A percentile compares a stretch with the other conserved stretches of the same genome.
Conservation (phyloP, 768 basidiomycete species). For the Phylloporus rhodoxanthus region DNA sequence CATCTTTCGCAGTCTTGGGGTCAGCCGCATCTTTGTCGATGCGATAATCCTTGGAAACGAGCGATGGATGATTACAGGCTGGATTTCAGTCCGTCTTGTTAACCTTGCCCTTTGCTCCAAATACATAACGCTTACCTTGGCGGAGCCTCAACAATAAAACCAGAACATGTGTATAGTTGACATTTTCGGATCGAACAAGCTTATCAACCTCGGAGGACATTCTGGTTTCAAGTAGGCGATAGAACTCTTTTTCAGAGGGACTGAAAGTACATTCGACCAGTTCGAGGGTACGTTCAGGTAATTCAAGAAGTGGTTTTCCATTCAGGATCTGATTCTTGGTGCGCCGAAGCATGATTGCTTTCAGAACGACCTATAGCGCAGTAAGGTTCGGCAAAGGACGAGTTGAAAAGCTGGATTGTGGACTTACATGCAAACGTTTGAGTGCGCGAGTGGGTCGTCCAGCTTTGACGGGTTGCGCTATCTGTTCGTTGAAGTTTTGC, state of each 20-base stretch:
- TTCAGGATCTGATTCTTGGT: constrained; percentile 67
- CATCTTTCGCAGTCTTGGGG: constrained; percentile 48
- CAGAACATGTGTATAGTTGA: constrained; percentile 66
- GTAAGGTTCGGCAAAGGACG: not conserved
- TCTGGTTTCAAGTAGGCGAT: constrained; percentile 61
- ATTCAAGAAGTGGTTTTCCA: constrained; percentile 75
- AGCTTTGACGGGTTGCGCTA: constrained; percentile 72
- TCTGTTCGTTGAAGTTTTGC: constrained; percentile 71
- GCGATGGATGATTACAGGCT: constrained; percentile 89
- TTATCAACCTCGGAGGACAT: constrained; percentile 65
- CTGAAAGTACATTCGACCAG: constrained; percentile 77
- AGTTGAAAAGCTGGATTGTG: not conserved
- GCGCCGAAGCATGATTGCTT: constrained; percentile 84
- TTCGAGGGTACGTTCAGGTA: constrained; percentile 69
- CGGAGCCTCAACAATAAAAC: constrained; percentile 74
- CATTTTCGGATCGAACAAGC: constrained; percentile 47
- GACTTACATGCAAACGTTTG: constrained; percentile 71
- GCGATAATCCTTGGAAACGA: constrained; percentile 73
- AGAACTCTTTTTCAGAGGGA: constrained; percentile 71
- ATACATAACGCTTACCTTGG: constrained; percentile 56
- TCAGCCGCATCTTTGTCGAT: constrained; percentile 74
- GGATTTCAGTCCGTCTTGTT: not conserved
- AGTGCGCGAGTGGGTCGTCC: constrained; percentile 63
- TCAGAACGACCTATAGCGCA: constrained; percentile 62
- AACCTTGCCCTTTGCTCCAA: not conserved